These are phyloP conservation scores for Platanthera guangdongensis DNA, from an alignment of 106 monocot genomes.

Conservation along the genomic window DNA sequence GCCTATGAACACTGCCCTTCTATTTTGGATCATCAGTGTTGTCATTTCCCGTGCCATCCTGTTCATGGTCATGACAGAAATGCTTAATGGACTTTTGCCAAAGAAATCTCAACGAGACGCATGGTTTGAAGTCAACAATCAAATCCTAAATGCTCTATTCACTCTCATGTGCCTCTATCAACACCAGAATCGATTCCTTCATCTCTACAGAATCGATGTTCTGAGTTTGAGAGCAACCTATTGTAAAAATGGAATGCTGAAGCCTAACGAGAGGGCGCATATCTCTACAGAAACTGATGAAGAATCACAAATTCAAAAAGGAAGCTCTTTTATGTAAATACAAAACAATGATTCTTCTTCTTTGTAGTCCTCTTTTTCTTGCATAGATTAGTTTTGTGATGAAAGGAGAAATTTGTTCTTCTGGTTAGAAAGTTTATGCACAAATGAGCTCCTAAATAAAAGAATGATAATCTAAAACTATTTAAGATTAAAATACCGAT, in stretches of 20 bases:
- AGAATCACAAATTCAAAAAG: constrained; percentile 3
- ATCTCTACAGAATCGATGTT: constrained; percentile 19
- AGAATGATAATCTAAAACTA: too few species aligned
- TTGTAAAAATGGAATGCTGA: constrained; percentile 19
- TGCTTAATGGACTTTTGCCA: constrained; percentile 13
- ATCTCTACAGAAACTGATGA: constrained; percentile 9
- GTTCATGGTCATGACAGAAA: constrained; percentile 20
- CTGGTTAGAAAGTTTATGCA: too few species aligned
- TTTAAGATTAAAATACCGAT: too few species aligned
- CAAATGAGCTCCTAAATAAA: too few species aligned
- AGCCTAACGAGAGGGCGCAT: constrained; percentile 19
- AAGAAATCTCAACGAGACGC: constrained; percentile 12
- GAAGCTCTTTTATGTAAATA: background rate
- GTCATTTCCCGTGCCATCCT: constrained; percentile 13
- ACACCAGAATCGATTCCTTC: constrained; percentile 15
- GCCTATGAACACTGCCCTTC: constrained; percentile 19
- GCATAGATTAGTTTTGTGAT: too few species aligned
- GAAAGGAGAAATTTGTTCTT: too few species aligned
- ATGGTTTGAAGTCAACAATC: constrained; percentile 14
- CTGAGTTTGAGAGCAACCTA: constrained; percentile 5
- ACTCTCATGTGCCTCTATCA: constrained; percentile 25
- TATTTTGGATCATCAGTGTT: constrained; percentile 15
- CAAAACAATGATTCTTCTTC: too few species aligned
- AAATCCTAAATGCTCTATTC: constrained; percentile 21
- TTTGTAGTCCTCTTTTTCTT: too few species aligned